Evolutionary conservation across 169 alveolate species (phyloP), one percentile per base, ranked within the genome.

Genomic region (Neospora caninum): DNA sequence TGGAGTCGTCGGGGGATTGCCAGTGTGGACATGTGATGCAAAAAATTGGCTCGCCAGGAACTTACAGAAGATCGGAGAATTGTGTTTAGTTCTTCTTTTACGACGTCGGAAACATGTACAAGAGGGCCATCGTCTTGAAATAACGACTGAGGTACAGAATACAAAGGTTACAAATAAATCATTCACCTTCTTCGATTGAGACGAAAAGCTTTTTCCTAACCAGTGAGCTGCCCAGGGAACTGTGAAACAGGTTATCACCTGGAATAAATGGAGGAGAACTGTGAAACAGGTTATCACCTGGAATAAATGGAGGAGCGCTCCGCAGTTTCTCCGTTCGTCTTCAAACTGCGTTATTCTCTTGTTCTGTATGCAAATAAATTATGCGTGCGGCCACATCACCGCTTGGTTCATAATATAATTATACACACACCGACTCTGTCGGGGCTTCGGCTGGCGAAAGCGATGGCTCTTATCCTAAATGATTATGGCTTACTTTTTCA

Each of bases 101-200:
- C 86, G 10, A 78, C 45, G n/a, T 78, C 86, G 86, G 86, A 78
- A 16, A 78, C 18, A n/a, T 36, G n/a, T 20, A 78, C 86, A n/a
- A 16, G 86, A 16, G 86, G 86, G 1, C 86, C 86, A n/a, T 38
- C 45, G 20, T n/a, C 49, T 78, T 78, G 22, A n/a, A 78, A 78
- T n/a, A 78, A 38, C 49, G 86, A 38, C 86, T 78, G 86, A 36
- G n/a, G 22, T 18, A 78, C 86, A 78, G 9, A 78, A 78, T 10
- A 20, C 39, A 38, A n/a, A 43, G 1, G 73, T 29, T 29, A 64
- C 73, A 27, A 7, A 22, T 29, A 29, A 13, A 49, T 4, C 31
- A 7, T 64, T 27, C 73, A 22, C 73, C 73, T 29, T 9, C n/a
- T n/a, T 29, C 0, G 73, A 27, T 22, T 7, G 20, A 64, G 25